Evolutionary conservation across 1,139 yeast species (phyloP).

Genomic region (Pichia sp.): DNA sequence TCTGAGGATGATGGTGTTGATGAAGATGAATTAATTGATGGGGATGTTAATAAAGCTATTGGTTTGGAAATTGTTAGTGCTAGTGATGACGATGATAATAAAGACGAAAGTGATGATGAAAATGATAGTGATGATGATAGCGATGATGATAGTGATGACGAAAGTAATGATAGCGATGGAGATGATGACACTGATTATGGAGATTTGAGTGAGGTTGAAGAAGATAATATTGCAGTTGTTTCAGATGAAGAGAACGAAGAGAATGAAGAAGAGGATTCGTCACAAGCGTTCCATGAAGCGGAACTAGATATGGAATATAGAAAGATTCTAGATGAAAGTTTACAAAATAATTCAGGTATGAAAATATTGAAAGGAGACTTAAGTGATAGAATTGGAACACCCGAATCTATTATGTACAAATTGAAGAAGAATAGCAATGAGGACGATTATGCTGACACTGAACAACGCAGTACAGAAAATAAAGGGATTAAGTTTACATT

Average conservation of each 20-base stretch:
- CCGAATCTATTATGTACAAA: conserved; percentile 11
- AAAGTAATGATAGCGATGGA: conserved; percentile 2
- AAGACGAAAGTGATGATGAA: conserved; percentile 17
- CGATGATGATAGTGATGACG: conserved; percentile 12
- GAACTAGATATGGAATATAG: conserved; percentile 44
- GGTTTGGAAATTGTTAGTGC: conserved; percentile 12
- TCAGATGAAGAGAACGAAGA: conserved; percentile 20
- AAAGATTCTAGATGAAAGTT: conserved; percentile 42
- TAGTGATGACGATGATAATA: conserved; percentile 3
- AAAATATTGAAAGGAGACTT: conserved; percentile 11
- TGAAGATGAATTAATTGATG: conserved; percentile 6
- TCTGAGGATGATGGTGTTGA: conserved; percentile 14
- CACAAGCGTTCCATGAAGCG: conserved; percentile 22
- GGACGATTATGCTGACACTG: conserved; percentile 17
- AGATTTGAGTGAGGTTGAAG: conserved; percentile 7
- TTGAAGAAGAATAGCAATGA: background rate
- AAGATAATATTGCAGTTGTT: conserved; percentile 24
- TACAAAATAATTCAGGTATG: conserved; percentile 1
- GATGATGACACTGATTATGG: conserved; percentile 14
- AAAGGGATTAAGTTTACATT: conserved; percentile 41
- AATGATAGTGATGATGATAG: conserved; percentile 21
- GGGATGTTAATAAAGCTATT: conserved; percentile 20
- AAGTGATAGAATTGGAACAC: conserved; percentile 19
- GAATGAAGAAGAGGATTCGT: conserved; percentile 14
- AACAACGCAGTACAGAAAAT: background rate